A percentile compares a stretch with the other conserved stretches of the same genome.
Evolutionary conservation across 2,329 filamentous ascomycete genomes (phyloP).

Genomic region (Cytospora schulzeri): DNA sequence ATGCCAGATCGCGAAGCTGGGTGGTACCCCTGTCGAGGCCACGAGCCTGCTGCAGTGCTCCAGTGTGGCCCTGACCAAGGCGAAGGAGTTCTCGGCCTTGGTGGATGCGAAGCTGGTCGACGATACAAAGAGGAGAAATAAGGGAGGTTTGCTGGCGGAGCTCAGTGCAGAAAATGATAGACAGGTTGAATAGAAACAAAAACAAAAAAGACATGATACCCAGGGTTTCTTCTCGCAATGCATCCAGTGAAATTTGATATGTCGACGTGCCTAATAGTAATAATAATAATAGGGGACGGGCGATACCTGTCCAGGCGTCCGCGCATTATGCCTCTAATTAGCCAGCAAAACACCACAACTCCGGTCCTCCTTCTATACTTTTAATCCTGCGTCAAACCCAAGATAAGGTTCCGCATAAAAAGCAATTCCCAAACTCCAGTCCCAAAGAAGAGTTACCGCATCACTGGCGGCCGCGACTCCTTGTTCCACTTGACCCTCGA

Average conservation of each 20-base stretch:
- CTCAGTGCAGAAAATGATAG: slow-evolving; percentile 82
- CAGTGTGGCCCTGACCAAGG: slow-evolving; percentile 73
- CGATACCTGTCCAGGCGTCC: not conserved
- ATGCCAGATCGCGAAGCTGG: slow-evolving; percentile 88
- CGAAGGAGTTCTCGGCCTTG: slow-evolving; percentile 75
- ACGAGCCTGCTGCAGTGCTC: slow-evolving; percentile 76
- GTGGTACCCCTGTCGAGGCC: slow-evolving; percentile 81
- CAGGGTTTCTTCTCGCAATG: slow-evolving; percentile 28
- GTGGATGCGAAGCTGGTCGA: slow-evolving; percentile 74
- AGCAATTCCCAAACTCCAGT: slow-evolving; percentile 17
- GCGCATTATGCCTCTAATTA: not conserved
- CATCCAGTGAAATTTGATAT: slow-evolving; percentile 14
- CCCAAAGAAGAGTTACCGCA: slow-evolving; percentile 68
- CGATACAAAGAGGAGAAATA: slow-evolving; percentile 76
- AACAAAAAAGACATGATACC: slow-evolving; percentile 41
- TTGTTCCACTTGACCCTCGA: slow-evolving; percentile 96
- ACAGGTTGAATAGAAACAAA: slow-evolving; percentile 39
- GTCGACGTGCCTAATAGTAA: slow-evolving; percentile 2
- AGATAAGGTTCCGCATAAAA: not conserved
- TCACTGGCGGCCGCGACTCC: slow-evolving; percentile 85
- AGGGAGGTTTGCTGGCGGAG: slow-evolving; percentile 77
- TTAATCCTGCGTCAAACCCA: not conserved
- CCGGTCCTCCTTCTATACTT: not conserved
- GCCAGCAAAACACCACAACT: slow-evolving; percentile 8
- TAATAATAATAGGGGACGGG: not conserved